Percentiles rank a stretch among this genome's conserved stretches.
Conservation (phyloP, 148 eudicot genomes). For the Fagopyrum esculentum region DNA sequence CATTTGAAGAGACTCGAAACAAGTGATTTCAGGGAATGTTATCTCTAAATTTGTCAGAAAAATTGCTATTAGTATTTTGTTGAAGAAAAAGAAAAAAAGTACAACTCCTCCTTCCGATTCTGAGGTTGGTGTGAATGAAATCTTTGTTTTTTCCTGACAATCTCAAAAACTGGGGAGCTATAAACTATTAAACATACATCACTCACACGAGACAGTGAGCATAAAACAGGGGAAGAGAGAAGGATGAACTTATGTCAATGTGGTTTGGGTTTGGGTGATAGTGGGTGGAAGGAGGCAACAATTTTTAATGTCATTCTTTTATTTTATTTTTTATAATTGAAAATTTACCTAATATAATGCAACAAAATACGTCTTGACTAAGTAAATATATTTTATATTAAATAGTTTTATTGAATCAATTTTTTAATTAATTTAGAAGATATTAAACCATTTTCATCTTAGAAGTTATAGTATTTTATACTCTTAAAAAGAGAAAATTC, state of each 20-base stretch:
- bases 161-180: not conserved
- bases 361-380: too few relatives aligned
- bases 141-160: not conserved
- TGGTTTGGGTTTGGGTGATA: not conserved
- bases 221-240: conserved; percentile 11
- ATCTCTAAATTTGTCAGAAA: conserved; percentile 1
- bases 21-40: conserved; percentile 9
- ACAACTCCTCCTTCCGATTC: not conserved
- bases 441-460: too few relatives aligned
- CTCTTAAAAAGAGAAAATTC: too few relatives aligned
- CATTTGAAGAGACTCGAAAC: conserved; percentile 19
- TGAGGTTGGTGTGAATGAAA: conserved; percentile 6
- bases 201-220: not conserved
- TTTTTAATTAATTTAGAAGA: too few relatives aligned
- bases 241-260: not conserved
- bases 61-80: not conserved
- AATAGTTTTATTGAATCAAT: too few relatives aligned
- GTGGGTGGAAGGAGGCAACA: conserved; percentile 6
- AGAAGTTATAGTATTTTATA: too few relatives aligned
- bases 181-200: not conserved
- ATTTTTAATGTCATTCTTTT: not conserved
- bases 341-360: too few relatives aligned
- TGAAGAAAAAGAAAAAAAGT: not conserved
- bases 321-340: not conserved
- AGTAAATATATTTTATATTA: too few relatives aligned